phyloP scores from a whole-genome alignment of 192 early-diverging fungal genomes.

The Lunasporangiospora selenospora region DNA sequence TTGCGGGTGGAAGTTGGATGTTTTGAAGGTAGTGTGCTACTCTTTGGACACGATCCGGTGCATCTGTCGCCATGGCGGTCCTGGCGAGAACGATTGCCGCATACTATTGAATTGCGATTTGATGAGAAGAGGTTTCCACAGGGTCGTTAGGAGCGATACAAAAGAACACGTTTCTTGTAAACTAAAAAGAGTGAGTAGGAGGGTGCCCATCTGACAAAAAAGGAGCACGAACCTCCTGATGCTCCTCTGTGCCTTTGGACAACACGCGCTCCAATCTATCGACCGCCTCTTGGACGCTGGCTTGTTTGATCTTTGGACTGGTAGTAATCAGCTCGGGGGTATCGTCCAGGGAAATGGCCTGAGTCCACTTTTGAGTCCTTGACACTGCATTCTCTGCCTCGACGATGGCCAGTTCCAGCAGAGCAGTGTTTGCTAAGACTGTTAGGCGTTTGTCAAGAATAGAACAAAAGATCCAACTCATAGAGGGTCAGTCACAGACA shows the following conservation, averaged over 20 bases:
- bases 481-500: too few relatives aligned
- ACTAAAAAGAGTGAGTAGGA: too few relatives aligned
- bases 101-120: too few relatives aligned
- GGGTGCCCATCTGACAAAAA: background rate
- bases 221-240: conserved; percentile 28
- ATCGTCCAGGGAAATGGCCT: conserved; percentile 20
- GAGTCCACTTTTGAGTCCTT: conserved; percentile 17
- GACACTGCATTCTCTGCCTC: conserved; percentile 22
- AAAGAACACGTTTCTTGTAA: too few relatives aligned
- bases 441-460: too few relatives aligned
- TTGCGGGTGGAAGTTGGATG: conserved; percentile 42
- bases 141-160: too few relatives aligned
- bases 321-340: conserved; percentile 32
- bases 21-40: conserved; percentile 36
- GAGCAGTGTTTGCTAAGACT: conserved; percentile 38
- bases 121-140: too few relatives aligned
- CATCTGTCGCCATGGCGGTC: conserved; percentile 59
- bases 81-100: conserved; percentile 64
- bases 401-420: conserved; percentile 34
- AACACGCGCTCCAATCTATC: conserved; percentile 20
- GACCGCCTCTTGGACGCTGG: conserved; percentile 26
- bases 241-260: conserved; percentile 39
- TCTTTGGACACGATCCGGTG: conserved; percentile 23
- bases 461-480: too few relatives aligned
- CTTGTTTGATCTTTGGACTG: conserved; percentile 19